phyloP scores from a whole-genome alignment of 106 monocot genomes.

The Dendrobium nobile region DNA sequence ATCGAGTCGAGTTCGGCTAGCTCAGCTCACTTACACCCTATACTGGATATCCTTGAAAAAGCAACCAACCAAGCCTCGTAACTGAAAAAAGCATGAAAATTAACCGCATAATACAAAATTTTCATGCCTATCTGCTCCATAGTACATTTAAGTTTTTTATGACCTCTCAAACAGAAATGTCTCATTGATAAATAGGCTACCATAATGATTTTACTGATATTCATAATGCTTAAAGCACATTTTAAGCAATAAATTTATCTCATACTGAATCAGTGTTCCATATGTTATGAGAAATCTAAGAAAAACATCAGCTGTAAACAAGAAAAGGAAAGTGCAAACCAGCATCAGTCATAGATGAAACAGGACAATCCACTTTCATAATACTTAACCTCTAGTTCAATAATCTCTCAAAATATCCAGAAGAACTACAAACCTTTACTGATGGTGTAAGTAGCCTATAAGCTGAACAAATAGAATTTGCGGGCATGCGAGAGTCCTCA shows the following conservation, averaged over 20 bases:
- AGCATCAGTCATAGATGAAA: no score
- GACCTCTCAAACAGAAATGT: neutral
- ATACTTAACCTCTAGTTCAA: neutral
- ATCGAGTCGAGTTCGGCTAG: no score
- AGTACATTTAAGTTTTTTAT: neutral
- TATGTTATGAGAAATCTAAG: no score
- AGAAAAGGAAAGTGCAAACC: no score
- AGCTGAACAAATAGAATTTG: slow-evolving; percentile 74
- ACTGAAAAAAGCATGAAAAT: neutral
- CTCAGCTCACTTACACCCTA: no score
- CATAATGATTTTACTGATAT: neutral
- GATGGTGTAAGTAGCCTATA: slow-evolving; percentile 90
- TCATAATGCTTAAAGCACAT: no score
- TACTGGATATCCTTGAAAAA: neutral
- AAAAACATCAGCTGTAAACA: no score
- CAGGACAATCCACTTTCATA: no score
- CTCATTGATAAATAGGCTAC: neutral
- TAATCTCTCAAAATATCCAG: neutral
- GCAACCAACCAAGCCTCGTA: neutral
- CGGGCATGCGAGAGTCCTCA: slow-evolving; percentile 69
- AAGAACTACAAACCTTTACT: slow-evolving; percentile 60
- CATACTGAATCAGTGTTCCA: no score
- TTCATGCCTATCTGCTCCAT: neutral
- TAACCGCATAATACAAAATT: neutral
- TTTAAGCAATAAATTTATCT: no score